phyloP scores from a whole-genome alignment of 495 filamentous ascomycete genomes.

The Neurospora tetrasperma region DNA sequence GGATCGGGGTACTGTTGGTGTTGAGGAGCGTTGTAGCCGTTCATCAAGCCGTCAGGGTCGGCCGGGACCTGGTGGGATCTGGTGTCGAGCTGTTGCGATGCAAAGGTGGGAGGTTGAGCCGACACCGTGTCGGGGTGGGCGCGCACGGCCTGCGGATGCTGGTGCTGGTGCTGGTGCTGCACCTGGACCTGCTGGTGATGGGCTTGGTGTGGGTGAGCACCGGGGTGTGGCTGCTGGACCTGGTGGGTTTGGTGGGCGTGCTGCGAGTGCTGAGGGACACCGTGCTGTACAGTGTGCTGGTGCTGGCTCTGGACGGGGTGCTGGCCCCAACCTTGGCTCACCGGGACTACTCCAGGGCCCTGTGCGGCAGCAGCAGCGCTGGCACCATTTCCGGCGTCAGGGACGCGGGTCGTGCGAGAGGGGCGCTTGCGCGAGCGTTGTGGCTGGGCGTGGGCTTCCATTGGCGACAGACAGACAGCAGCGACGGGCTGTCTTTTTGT shows the following conservation, averaged over 20 bases:
- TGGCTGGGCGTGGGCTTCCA: constrained; percentile 20
- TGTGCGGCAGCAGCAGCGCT: neutral
- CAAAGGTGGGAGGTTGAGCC: constrained; percentile 15
- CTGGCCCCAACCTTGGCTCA: constrained; percentile 14
- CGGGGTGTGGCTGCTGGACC: constrained; percentile 6
- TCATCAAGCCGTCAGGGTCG: constrained; percentile 22
- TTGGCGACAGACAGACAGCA: constrained; percentile 1
- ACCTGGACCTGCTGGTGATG: neutral
- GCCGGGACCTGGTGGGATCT: constrained; percentile 22
- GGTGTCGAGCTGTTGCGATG: constrained; percentile 23
- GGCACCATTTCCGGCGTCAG: constrained; percentile 21
- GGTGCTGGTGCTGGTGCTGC: neutral
- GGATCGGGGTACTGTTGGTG: constrained; percentile 24
- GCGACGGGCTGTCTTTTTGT: neutral
- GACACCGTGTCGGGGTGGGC: constrained; percentile 22
- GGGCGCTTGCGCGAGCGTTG: constrained; percentile 19
- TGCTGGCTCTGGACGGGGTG: constrained; percentile 1
- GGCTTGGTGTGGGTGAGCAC: constrained; percentile 2
- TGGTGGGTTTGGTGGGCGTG: constrained; percentile 6
- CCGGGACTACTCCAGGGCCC: constrained; percentile 3
- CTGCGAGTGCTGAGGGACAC: neutral
- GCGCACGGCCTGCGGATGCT: constrained; percentile 22
- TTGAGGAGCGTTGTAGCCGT: constrained; percentile 19
- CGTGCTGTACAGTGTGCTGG: neutral
- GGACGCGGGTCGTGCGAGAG: constrained; percentile 12